Conservation (phyloP, 1,284 basidiomycete genomes). For the Lignosus rhinocerotis region DNA sequence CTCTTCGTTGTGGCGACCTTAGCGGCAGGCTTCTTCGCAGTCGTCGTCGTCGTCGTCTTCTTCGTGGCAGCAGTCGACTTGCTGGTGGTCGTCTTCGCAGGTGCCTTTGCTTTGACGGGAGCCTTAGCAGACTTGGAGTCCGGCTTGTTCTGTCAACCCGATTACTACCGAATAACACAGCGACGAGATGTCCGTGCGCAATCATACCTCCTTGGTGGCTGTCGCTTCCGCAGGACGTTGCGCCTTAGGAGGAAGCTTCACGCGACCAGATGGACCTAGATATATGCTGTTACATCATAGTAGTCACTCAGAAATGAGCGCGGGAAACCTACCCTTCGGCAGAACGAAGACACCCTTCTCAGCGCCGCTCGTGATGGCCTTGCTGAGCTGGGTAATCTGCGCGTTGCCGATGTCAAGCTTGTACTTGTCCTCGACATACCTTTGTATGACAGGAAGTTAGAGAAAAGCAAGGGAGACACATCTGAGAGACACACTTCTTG, state of each 20-base stretch:
- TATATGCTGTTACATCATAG: conserved; percentile 9
- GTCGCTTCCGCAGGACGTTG: conserved; percentile 47
- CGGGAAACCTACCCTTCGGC: conserved; percentile 71
- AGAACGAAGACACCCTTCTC: conserved; percentile 81
- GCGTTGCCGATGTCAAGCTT: conserved; percentile 76
- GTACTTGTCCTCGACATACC: conserved; percentile 81
- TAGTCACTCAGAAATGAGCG: conserved; percentile 4
- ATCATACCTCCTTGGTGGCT: conserved; percentile 67
- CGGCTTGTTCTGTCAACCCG: conserved; percentile 55
- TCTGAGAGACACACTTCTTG: conserved; percentile 71
- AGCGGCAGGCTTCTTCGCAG: conserved; percentile 31
- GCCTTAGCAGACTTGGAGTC: conserved; percentile 34
- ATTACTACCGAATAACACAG: conserved; percentile 20
- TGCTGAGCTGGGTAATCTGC: conserved; percentile 80
- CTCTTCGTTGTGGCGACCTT: conserved; percentile 25
- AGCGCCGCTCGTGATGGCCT: conserved; percentile 78
- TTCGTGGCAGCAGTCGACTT: conserved; percentile 22
- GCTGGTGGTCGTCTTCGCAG: conserved; percentile 26
- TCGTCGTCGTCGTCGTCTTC: conserved; percentile 23
- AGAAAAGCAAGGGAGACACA: not conserved
- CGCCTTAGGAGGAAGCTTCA: conserved; percentile 79
- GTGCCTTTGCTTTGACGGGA: conserved; percentile 27
- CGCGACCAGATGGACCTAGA: conserved; percentile 73
- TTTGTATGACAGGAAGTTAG: conserved; percentile 17
- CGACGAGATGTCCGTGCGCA: not conserved